Evolutionary conservation across 1,284 basidiomycete genomes (phyloP), one percentile per base, ranked within the genome.

Genomic region (Salmacisia buchloeana): DNA sequence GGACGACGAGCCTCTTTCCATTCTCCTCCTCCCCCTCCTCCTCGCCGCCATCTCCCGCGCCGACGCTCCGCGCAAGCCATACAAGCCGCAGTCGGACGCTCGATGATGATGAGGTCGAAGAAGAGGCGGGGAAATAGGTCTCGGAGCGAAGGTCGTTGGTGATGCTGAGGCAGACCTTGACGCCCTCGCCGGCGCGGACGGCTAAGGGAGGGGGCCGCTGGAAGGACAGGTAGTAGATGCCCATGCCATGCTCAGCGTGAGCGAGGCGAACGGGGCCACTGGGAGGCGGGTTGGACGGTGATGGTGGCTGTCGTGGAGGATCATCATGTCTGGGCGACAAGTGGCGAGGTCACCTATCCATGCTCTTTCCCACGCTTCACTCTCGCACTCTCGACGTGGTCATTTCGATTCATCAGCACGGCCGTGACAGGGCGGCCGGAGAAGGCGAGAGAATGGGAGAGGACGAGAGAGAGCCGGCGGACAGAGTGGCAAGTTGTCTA

Each of bases 191-290:
- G 29, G 31, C 25, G 3, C 29, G 25, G 6, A 43, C 15, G 31
- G 7, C 18, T 31, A 27, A 9, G 1, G 59, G 63, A n/a, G 63
- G 63, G 1, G 33, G 43, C 21, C 59, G 49, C 21, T 64, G 60
- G 43, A 64, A 64, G 29, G 45, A 56, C 29, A 64, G 36, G 49
- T 64, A 62, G 25, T 41, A 43, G 25, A 64, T 18, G 36, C 38
- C 23, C 63, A 64, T 64, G 38, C n/a, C n/a, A n/a, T n/a, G n/a
- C n/a, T n/a, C n/a, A n/a, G n/a, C n/a, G n/a, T n/a, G n/a, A n/a
- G n/a, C n/a, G n/a, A n/a, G n/a, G n/a, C n/a, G n/a, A n/a, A n/a
- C n/a, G n/a, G n/a, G n/a, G n/a, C n/a, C n/a, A n/a, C n/a, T n/a
- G n/a, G n/a, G n/a, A n/a, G n/a, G n/a, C n/a, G n/a, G n/a, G n/a